Conservation (phyloP, 2,329 filamentous ascomycete species). For the Sclerotinia minor region DNA sequence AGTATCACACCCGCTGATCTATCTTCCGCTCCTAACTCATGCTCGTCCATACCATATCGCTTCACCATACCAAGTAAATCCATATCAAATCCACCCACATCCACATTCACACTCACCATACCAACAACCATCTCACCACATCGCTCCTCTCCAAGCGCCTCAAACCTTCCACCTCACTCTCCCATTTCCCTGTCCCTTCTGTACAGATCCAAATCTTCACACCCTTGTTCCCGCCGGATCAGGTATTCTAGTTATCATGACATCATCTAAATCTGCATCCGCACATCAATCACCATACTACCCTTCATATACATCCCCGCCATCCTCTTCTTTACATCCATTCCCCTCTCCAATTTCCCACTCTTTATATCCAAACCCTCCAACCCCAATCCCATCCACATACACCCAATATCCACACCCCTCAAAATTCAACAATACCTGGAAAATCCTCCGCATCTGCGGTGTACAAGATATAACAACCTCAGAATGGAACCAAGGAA, state of each 20-base stretch:
- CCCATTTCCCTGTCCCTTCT: slow-evolving; percentile 31
- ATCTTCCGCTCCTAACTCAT: slow-evolving; percentile 1
- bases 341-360: rapidly evolving
- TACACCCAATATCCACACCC: no score
- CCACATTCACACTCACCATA: no score
- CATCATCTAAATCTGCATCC: no score
- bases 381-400: rapidly evolving
- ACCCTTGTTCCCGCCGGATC: slow-evolving; percentile 3
- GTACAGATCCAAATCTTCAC: slow-evolving; percentile 1
- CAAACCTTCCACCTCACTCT: slow-evolving; percentile 21
- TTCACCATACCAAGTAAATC: background rate
- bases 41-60: background rate
- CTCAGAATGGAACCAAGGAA: background rate
- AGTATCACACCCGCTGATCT: background rate
- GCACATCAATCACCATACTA: background rate
- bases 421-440: background rate
- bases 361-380: no score
- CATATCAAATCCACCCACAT: no score
- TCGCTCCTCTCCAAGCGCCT: rapidly evolving
- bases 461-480: background rate
- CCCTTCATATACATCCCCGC: background rate
- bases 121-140: no score
- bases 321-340: background rate
- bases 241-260: slow-evolving; percentile 27
- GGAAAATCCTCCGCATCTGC: background rate